Evolutionary conservation across 805 yeast genomes (phyloP), one percentile per base, ranked within the genome.

Genomic region (Scheffersomyces lignosus): DNA sequence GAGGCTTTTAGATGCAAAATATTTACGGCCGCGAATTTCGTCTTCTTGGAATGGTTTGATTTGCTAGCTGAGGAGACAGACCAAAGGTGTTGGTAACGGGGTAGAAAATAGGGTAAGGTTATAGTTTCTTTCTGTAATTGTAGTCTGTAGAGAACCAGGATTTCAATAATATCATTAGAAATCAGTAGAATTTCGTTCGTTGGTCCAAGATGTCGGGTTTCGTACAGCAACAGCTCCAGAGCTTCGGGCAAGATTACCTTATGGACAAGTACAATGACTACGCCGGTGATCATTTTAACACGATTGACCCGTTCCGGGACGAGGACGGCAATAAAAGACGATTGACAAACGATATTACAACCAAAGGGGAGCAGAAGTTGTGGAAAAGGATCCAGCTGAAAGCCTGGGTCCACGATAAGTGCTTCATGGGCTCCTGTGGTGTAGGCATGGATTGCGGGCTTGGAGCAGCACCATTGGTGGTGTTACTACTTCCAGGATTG

Each of bases 401-500:
- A 42, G 97, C 97, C 0, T 90, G 96, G 96, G 52, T 74, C 12
- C 89, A 91, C 54, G 98, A 91, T 56, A 75, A 76, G 47, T 87
- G 95, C 56, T 77, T 87, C 51, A 70, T 85, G 57, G 96, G 96
- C 0, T 81, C 90, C 44, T 81, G 80, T 40, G 68, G 71, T 0
- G 64, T 67, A 31, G 81, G 85, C 9, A 70, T 77, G 46, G 89
- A 80, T 60, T 73, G 87, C 46, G 91, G 93, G 1, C 49, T 85
- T 14, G 96, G 96, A 0, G 60, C 83, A 52, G 91, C 84, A 1
- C 93, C 96, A 1, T 34, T 89, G 10, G 71, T 82, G 27, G 73
- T 83, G 1, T 62, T 87, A 6, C 37, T 64, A 6, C 37, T 91
- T 7, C 98, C 98, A 0, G 83, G 77, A 0, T 59, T 91, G n/a